These are phyloP conservation scores for Trematosphaeria pertusa DNA, from an alignment of 2,329 filamentous ascomycete genomes.

Conservation along the genomic window DNA sequence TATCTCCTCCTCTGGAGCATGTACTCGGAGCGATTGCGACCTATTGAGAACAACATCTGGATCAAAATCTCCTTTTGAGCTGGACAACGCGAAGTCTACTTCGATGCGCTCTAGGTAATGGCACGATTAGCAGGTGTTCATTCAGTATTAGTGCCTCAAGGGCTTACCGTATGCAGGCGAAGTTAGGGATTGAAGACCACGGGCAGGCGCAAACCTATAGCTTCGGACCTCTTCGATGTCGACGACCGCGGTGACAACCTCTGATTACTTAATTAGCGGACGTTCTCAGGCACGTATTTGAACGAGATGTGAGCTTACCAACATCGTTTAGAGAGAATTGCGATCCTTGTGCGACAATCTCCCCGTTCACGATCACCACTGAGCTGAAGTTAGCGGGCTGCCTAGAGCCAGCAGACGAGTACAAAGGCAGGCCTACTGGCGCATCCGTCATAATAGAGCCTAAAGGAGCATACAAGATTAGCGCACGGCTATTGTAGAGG, in stretches of 20 bases:
- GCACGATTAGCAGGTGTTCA: too few relatives aligned
- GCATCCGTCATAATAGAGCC: conserved; percentile 55
- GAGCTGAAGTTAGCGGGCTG: too few relatives aligned
- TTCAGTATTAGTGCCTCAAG: too few relatives aligned
- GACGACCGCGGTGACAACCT: conserved; percentile 62
- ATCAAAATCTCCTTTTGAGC: conserved; percentile 52
- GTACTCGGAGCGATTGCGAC: conserved; percentile 59
- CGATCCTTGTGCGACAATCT: conserved; percentile 68
- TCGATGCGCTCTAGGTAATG: too few relatives aligned
- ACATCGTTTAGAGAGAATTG: conserved; percentile 66
- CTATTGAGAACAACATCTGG: conserved; percentile 54
- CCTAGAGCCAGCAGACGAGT: too few relatives aligned
- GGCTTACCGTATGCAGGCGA: conserved; percentile 19
- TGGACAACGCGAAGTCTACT: conserved; percentile 55
- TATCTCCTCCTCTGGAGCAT: conserved; percentile 69
- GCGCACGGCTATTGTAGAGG: background rate
- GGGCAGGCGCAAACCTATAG: conserved; percentile 63
- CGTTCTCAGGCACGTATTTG: conserved; percentile 63
- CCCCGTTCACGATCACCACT: conserved; percentile 69
- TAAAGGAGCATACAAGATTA: too few relatives aligned
- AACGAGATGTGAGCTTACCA: too few relatives aligned
- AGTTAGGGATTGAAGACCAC: conserved; percentile 61
- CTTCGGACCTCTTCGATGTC: conserved; percentile 73
- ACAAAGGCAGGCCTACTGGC: conserved; percentile 62
- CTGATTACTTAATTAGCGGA: too few relatives aligned